Evolutionary conservation across 2,329 filamentous ascomycete genomes (phyloP).

Genomic region (Claviceps sp.): DNA sequence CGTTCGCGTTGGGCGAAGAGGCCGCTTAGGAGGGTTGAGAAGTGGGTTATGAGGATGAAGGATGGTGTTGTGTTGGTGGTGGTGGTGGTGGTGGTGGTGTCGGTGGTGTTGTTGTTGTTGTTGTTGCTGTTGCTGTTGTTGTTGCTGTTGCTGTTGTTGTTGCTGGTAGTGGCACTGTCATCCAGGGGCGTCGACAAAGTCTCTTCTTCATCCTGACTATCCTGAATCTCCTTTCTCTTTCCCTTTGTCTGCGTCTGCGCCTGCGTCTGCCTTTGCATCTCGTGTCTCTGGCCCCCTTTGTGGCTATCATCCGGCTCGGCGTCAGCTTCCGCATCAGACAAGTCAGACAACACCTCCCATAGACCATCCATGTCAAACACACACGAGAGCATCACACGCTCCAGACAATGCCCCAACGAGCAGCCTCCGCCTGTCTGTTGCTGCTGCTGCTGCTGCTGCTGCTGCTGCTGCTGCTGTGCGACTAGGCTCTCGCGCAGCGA

Average conservation of each 20-base stretch:
- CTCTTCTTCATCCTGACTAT: not conserved
- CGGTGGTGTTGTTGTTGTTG: not conserved
- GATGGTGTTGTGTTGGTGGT: not conserved
- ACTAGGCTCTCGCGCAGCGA: slow-evolving; percentile 27
- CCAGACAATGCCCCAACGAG: slow-evolving; percentile 22
- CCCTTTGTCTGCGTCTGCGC: not conserved
- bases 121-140: not conserved
- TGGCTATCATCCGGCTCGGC: slow-evolving; percentile 12
- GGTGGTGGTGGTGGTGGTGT: too few species aligned
- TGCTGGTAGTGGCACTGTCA: not conserved
- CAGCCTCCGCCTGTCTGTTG: slow-evolving; percentile 7
- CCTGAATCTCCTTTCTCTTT: not conserved
- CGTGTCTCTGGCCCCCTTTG: too few species aligned
- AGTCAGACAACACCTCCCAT: slow-evolving; percentile 41
- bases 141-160: not conserved
- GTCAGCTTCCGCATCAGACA: slow-evolving; percentile 11
- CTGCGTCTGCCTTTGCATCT: not conserved
- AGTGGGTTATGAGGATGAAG: slow-evolving; percentile 42
- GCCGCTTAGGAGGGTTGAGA: slow-evolving; percentile 35
- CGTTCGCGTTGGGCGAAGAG: slow-evolving; percentile 38
- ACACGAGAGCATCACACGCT: slow-evolving; percentile 38
- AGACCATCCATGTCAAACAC: slow-evolving; percentile 47
- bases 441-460: slow-evolving; percentile 2
- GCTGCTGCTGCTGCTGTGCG: slow-evolving; percentile 13
- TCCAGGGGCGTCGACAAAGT: not conserved